phyloP scores from a whole-genome alignment of 192 early-diverging fungal species.

The Diversispora epigaea region DNA sequence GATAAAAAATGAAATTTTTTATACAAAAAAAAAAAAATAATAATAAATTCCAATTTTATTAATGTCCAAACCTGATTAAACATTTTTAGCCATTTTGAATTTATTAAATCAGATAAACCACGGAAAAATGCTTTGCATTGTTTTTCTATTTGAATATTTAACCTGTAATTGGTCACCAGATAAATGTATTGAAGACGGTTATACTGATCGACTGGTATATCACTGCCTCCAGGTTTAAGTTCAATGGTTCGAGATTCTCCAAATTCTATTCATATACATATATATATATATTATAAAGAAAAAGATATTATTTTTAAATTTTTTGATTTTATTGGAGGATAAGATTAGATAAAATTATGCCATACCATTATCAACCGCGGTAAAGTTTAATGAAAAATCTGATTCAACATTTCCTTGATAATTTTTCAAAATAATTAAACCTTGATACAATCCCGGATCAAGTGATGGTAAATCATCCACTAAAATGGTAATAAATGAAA shows the following conservation, averaged over 20 bases:
- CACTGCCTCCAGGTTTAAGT: slow-evolving; percentile 73
- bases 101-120: slow-evolving; percentile 82
- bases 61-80: slow-evolving; percentile 69
- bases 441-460: slow-evolving; percentile 76
- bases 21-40: neutral
- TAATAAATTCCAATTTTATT: neutral
- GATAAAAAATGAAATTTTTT: neutral
- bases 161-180: slow-evolving; percentile 81
- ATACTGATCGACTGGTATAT: slow-evolving; percentile 76
- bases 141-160: slow-evolving; percentile 75
- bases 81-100: slow-evolving; percentile 85
- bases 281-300: neutral
- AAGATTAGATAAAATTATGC: neutral
- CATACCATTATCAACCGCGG: slow-evolving; percentile 61
- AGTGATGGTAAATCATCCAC: slow-evolving; percentile 79
- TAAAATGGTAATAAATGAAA: slow-evolving; percentile 5
- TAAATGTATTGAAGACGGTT: slow-evolving; percentile 90
- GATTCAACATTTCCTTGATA: slow-evolving; percentile 65
- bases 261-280: slow-evolving; percentile 37
- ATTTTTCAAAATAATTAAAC: slow-evolving; percentile 71
- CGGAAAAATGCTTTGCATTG: slow-evolving; percentile 83
- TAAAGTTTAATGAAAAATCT: slow-evolving; percentile 73
- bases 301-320: slow-evolving; percentile 1
- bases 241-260: slow-evolving; percentile 55
- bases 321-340: neutral